phyloP scores from a whole-genome alignment of 192 early-diverging fungal genomes.

The Backusella westeae region DNA sequence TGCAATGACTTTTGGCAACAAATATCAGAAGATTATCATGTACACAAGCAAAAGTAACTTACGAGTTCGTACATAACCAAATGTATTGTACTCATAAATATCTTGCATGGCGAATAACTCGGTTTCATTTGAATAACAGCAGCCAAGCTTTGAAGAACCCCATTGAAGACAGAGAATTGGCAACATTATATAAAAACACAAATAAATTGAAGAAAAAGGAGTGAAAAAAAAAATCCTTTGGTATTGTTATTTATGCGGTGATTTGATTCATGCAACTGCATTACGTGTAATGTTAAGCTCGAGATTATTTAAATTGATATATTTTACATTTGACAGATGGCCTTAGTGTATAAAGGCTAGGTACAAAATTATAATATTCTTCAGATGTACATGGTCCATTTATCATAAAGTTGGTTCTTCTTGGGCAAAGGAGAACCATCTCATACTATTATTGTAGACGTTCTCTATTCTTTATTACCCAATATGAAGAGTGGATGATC shows the following conservation, averaged over 20 bases:
- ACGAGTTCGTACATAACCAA: not conserved
- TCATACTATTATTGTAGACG: no score
- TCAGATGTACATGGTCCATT: no score
- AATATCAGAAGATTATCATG: not conserved
- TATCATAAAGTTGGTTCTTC: no score
- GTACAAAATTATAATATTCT: no score
- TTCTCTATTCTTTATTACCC: no score
- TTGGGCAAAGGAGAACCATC: no score
- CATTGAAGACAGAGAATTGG: slow-evolving; percentile 1
- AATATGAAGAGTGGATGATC: no score
- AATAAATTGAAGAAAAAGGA: not conserved
- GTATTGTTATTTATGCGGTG: not conserved
- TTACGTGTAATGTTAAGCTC: not conserved
- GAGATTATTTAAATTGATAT: no score
- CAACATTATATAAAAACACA: not conserved
- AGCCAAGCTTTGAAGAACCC: not conserved
- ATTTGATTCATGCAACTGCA: not conserved
- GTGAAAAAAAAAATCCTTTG: not conserved
- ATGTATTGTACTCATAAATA: not conserved
- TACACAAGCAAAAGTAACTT: not conserved
- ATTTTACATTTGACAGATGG: no score
- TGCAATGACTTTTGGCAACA: not conserved
- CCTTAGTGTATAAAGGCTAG: no score
- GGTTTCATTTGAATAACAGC: not conserved
- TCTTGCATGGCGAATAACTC: slow-evolving; percentile 2